These are phyloP conservation scores for Cladosporium phlei DNA, from an alignment of 2,329 filamentous ascomycete genomes.

Conservation along the genomic window DNA sequence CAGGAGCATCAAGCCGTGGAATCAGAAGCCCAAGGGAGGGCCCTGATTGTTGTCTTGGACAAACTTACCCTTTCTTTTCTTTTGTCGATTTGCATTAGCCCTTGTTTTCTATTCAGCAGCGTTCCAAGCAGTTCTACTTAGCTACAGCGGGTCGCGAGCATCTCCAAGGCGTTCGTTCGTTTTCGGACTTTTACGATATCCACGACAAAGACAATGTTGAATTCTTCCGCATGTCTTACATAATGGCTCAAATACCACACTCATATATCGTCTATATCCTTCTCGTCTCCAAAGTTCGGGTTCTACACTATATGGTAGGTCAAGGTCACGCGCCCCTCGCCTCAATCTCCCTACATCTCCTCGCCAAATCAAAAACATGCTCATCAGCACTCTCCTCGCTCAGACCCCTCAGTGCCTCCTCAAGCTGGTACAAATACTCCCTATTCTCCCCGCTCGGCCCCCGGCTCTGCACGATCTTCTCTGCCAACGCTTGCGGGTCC, in stretches of 20 bases:
- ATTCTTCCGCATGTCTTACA: too few species aligned
- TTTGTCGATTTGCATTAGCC: conserved; percentile 6
- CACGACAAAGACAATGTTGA: conserved; percentile 7
- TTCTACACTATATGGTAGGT: too few species aligned
- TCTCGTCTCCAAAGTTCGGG: neutral
- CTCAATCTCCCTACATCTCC: conserved; percentile 64
- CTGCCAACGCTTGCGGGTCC: conserved; percentile 69
- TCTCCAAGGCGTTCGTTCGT: neutral
- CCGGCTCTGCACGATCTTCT: conserved; percentile 69
- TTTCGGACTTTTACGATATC: conserved; percentile 7
- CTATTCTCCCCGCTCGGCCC: conserved; percentile 86
- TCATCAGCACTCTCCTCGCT: conserved; percentile 71
- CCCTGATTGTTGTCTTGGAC: conserved; percentile 21
- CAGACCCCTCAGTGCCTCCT: conserved; percentile 67
- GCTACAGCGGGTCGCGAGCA: conserved; percentile 1
- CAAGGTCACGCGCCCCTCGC: conserved; percentile 1
- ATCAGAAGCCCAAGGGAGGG: conserved; percentile 38
- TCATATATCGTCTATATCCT: neutral
- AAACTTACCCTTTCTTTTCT: neutral
- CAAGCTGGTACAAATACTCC: conserved; percentile 81
- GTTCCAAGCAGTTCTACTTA: conserved; percentile 11
- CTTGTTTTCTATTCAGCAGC: conserved; percentile 7
- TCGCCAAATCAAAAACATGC: conserved; percentile 78
- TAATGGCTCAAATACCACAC: neutral
- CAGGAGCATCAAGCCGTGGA: conserved; percentile 31